Evolutionary conservation across 306 rosid species (phyloP), one percentile per base, ranked within the genome.

Genomic region (Delonix regia): DNA sequence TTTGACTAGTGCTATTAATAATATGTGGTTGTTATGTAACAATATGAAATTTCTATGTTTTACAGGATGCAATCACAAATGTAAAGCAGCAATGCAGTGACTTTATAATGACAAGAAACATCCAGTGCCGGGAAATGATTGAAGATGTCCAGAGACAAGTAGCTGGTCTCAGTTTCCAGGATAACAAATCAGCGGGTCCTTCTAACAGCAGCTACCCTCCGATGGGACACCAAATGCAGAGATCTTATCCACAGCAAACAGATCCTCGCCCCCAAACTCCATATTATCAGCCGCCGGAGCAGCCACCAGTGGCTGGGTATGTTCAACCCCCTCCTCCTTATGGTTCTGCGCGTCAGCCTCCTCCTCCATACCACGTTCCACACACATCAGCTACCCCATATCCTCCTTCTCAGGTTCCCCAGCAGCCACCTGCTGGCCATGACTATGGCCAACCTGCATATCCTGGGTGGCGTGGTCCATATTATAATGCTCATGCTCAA

Each of bases 71-170:
- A 33, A 91, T 95, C 84, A 89, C 94, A 9, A 93, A 93, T 75
- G 94, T 91, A 65, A 95, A 93, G 89, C 99, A 95, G 88, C 99
- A 95, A 82, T 88, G 99, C 87, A 91, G 86, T 67, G 99, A 95
- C 87, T 95, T 92, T 66, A 87, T 88, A 61, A 95, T 95, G 99
- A 95, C 99, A 15, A 88, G 99, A 87, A 95, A 91, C 88, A 93
- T 93, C 82, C 99, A 95, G 78, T 89, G 98, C 87, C 86, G 93
- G 36, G 99, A 95, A 85, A 95, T 93, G 98, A 93, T 91, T 53
- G 98, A 95, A 73, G 99, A 95, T 80, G 96, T 95, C 69, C 99
- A 93, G 84, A 88, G 97, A 78, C 93, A 93, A 81, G 85, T 93
- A 74, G 89, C 98, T 1, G 98, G 97, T 82, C 89, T 95, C 74